Evolutionary conservation across 192 early-diverging fungal genomes (phyloP).

Genomic region (Entomortierella beljakovae): DNA sequence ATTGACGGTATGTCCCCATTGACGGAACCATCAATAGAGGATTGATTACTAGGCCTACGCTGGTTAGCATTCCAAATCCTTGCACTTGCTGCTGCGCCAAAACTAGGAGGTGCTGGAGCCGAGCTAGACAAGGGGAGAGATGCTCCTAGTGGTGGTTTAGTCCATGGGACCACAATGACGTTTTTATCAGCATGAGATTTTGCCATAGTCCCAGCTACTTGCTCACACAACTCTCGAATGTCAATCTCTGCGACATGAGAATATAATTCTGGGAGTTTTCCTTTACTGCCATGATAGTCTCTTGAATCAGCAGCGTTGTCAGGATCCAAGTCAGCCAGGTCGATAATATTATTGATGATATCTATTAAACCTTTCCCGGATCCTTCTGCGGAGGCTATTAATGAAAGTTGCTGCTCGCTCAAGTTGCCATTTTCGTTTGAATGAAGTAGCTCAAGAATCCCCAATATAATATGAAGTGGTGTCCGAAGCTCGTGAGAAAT

Average conservation of each 20-base stretch:
- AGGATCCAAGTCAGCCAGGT: constrained; percentile 29
- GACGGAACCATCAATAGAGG: not conserved
- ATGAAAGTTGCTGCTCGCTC: constrained; percentile 38
- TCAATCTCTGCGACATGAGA: constrained; percentile 19
- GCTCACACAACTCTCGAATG: constrained; percentile 34
- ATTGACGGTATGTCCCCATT: not conserved
- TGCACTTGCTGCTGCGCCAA: not conserved
- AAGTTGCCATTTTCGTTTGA: constrained; percentile 15
- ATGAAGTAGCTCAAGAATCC: constrained; percentile 57
- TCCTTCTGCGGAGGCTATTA: constrained; percentile 50
- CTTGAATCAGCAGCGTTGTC: constrained; percentile 13
- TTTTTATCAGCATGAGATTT: constrained; percentile 36
- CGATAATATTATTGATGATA: constrained; percentile 41
- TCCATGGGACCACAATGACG: constrained; percentile 17
- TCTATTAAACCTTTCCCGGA: constrained; percentile 48
- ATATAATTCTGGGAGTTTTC: constrained; percentile 5
- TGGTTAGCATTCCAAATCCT: not conserved
- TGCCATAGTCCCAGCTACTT: constrained; percentile 31
- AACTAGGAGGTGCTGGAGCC: not conserved
- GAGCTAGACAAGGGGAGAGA: constrained; percentile 2
- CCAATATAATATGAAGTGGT: constrained; percentile 64
- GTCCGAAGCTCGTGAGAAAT: constrained; percentile 66
- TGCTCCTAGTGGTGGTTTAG: not conserved
- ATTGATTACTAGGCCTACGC: not conserved
- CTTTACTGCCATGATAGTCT: not conserved